phyloP scores from a whole-genome alignment of 768 basidiomycete genomes.

The Suillus subaureus region DNA sequence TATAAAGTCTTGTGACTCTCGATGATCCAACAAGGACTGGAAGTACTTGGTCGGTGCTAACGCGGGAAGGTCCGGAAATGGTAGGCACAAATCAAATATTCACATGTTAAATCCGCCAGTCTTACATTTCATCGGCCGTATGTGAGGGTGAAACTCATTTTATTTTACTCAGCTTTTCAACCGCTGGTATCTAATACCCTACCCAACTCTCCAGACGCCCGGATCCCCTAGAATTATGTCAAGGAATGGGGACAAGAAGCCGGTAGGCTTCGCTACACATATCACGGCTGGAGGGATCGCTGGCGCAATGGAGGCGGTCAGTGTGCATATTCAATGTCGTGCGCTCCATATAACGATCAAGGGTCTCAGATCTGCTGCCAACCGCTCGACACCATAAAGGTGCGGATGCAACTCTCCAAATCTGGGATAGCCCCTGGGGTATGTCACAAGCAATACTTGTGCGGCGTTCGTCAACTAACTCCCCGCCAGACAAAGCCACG shows the following conservation, averaged over 20 bases:
- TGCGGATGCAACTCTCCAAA: slow-evolving; percentile 97
- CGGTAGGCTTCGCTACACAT: slow-evolving; percentile 85
- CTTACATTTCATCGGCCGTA: slow-evolving; percentile 14
- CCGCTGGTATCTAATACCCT: background rate
- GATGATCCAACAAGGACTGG: background rate
- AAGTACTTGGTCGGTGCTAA: slow-evolving; percentile 19
- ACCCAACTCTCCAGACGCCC: slow-evolving; percentile 7
- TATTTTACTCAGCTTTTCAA: background rate
- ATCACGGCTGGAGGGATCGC: slow-evolving; percentile 94
- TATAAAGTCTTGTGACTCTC: background rate
- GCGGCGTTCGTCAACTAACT: slow-evolving; percentile 5
- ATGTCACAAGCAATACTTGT: slow-evolving; percentile 37
- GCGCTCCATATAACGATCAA: slow-evolving; percentile 1
- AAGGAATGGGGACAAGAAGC: slow-evolving; percentile 64
- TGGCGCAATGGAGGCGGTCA: slow-evolving; percentile 89
- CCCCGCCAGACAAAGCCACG: slow-evolving; percentile 77
- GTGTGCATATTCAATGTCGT: slow-evolving; percentile 22
- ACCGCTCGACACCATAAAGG: slow-evolving; percentile 98
- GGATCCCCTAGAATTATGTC: slow-evolving; percentile 43
- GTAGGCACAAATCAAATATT: slow-evolving; percentile 21
- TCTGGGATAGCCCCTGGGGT: slow-evolving; percentile 83
- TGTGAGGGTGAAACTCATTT: slow-evolving; percentile 21
- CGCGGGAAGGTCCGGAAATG: slow-evolving; percentile 18
- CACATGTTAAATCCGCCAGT: slow-evolving; percentile 32
- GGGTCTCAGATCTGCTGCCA: slow-evolving; percentile 71